phyloP scores from a whole-genome alignment of 306 rosid genomes.

The Lotus japonicus region DNA sequence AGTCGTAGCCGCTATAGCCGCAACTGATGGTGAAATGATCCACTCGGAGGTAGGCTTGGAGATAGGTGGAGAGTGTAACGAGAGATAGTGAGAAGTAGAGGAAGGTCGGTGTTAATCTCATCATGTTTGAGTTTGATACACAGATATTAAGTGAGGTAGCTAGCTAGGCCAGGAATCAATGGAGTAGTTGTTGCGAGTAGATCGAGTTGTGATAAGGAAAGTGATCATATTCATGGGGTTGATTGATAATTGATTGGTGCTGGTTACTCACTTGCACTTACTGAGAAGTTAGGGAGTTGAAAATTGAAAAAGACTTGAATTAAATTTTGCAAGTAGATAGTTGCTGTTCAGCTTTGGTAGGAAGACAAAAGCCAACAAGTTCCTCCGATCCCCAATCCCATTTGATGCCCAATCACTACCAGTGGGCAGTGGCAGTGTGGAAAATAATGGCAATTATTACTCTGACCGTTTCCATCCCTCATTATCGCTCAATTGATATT shows the following conservation, averaged over 20 bases:
- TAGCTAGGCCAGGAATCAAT: not conserved
- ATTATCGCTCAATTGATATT: too few relatives aligned
- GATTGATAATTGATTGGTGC: not conserved
- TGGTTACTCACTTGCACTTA: too few relatives aligned
- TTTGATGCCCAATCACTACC: too few relatives aligned
- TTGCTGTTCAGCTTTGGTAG: constrained; percentile 9
- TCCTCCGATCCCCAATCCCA: not conserved
- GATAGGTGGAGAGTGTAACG: not conserved
- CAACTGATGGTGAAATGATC: constrained; percentile 26
- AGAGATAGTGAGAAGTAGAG: constrained; percentile 5
- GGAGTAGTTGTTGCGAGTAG: not conserved
- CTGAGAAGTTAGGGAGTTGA: not conserved
- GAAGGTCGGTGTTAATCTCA: constrained; percentile 1
- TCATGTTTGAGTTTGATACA: not conserved
- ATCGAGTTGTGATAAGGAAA: not conserved
- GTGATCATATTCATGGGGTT: not conserved
- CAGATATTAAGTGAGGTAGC: not conserved
- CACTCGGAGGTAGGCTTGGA: constrained; percentile 22
- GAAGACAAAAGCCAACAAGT: not conserved
- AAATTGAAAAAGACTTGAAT: not conserved
- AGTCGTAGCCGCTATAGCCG: constrained; percentile 34
- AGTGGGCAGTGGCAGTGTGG: too few relatives aligned
- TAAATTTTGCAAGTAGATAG: not conserved
- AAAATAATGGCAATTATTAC: too few relatives aligned
- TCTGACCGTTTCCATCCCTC: too few relatives aligned